These are phyloP conservation scores for Deinandra increscens DNA, from an alignment of 129 eudicot species.

Conservation along the genomic window DNA sequence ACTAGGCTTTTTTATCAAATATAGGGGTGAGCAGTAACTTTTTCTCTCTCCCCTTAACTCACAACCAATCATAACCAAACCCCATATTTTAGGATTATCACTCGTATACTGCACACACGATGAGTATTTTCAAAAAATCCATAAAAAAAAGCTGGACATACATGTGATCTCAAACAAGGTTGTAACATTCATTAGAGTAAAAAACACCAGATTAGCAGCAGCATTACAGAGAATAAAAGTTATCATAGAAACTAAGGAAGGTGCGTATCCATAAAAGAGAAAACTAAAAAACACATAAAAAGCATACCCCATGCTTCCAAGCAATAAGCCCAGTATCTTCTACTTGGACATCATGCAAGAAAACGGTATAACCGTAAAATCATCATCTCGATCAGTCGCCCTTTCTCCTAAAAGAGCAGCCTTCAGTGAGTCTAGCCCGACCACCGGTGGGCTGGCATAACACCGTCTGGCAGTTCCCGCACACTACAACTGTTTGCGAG, in stretches of 20 bases:
- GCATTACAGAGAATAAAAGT: slow-evolving; percentile 17
- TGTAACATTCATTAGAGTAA: not conserved
- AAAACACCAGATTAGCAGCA: not conserved
- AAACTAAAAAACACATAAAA: slow-evolving; percentile 5
- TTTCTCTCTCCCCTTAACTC: no score
- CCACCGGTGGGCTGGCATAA: slow-evolving; percentile 55
- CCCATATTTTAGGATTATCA: no score
- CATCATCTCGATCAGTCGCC: slow-evolving; percentile 27
- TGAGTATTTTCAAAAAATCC: no score
- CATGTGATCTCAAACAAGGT: not conserved
- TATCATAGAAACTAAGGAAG: slow-evolving; percentile 14
- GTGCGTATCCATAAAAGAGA: slow-evolving; percentile 12
- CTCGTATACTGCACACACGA: no score
- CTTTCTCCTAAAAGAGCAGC: slow-evolving; percentile 49
- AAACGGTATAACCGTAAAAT: not conserved
- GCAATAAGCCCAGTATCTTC: slow-evolving; percentile 15
- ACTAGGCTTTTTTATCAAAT: no score
- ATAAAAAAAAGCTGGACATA: not conserved
- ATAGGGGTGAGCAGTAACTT: no score
- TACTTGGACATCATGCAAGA: slow-evolving; percentile 1
- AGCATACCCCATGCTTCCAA: slow-evolving; percentile 18
- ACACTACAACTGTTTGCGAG: slow-evolving; percentile 49
- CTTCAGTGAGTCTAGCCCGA: slow-evolving; percentile 45
- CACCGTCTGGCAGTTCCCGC: slow-evolving; percentile 52
- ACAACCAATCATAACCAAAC: no score